phyloP scores from a whole-genome alignment of 306 rosid species.

The Prosopis cineraria region DNA sequence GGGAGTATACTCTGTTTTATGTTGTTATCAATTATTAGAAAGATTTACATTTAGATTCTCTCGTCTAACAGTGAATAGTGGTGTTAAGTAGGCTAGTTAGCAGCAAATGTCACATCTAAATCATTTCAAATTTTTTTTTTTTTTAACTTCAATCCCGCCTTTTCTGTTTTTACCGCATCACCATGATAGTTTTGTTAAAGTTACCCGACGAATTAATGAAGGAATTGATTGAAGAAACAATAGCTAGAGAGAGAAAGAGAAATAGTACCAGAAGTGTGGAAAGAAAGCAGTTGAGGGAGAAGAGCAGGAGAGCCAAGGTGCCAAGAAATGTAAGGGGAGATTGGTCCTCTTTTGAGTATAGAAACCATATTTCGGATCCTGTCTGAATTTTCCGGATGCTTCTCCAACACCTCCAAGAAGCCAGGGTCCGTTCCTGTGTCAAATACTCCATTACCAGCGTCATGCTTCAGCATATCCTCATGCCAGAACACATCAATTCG shows the following conservation, averaged over 20 bases:
- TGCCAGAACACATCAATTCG: conserved; percentile 70
- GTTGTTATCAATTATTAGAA: neutral
- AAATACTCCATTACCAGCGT: conserved; percentile 72
- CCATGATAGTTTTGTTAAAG: neutral
- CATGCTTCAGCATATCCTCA: conserved; percentile 74
- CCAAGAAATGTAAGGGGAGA: conserved; percentile 72
- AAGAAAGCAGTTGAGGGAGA: conserved; percentile 55
- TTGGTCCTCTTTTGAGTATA: conserved; percentile 77
- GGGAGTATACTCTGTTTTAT: neutral
- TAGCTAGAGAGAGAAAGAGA: neutral
- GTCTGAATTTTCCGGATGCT: conserved; percentile 90
- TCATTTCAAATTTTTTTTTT: too few species aligned
- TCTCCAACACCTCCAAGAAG: conserved; percentile 79
- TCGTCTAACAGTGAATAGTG: neutral
- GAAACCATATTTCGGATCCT: conserved; percentile 79
- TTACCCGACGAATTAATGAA: neutral
- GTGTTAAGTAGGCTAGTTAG: neutral
- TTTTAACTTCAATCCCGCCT: too few species aligned
- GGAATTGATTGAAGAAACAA: neutral
- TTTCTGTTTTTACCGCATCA: too few species aligned
- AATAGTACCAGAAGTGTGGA: conserved; percentile 78
- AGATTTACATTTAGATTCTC: neutral
- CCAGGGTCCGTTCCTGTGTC: conserved; percentile 73
- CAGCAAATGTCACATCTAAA: too few species aligned
- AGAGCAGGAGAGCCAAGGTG: conserved; percentile 56